These are phyloP conservation scores for Clarireedia sp. DNA, from an alignment of 2,329 filamentous ascomycete genomes.

Conservation along the genomic window DNA sequence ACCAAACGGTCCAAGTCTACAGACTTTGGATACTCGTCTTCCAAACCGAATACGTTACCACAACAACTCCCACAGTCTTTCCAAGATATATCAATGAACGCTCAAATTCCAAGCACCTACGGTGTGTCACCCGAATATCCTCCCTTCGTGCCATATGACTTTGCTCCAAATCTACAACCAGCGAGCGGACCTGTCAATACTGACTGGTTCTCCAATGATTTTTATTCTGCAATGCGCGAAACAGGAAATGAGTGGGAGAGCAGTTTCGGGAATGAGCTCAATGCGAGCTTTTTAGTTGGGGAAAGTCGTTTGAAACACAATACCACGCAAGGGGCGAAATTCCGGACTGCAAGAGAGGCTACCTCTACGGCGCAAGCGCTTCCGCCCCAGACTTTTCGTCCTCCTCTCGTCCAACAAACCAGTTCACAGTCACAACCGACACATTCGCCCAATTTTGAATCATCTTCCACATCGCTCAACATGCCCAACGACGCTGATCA, in stretches of 20 bases:
- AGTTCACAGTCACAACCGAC: not conserved
- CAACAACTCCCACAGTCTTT: slow-evolving; percentile 1
- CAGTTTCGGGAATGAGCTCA: slow-evolving; percentile 3
- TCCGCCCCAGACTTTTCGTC: not conserved
- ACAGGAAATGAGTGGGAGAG: slow-evolving; percentile 18
- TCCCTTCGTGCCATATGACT: not conserved
- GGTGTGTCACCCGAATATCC: not conserved
- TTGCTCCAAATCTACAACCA: slow-evolving; percentile 3
- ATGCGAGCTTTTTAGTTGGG: slow-evolving; percentile 3
- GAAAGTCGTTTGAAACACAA: not conserved
- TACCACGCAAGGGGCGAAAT: not conserved
- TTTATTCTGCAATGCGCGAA: slow-evolving; percentile 22
- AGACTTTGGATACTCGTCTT: not conserved
- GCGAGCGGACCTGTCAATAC: slow-evolving; percentile 5
- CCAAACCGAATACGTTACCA: not conserved
- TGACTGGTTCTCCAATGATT: slow-evolving; percentile 21
- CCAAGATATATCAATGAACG: not conserved
- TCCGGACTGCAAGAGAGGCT: not conserved
- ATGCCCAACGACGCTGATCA: slow-evolving; percentile 19
- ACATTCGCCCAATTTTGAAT: slow-evolving; percentile 3
- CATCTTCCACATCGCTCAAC: slow-evolving; percentile 16
- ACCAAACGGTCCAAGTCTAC: not conserved
- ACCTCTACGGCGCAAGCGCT: not conserved
- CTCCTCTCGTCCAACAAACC: too few relatives aligned
- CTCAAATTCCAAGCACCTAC: not conserved